Base-by-base conservation (phyloP, 371 early-diverging fungal species). In the Parasitella parasitica region DNA sequence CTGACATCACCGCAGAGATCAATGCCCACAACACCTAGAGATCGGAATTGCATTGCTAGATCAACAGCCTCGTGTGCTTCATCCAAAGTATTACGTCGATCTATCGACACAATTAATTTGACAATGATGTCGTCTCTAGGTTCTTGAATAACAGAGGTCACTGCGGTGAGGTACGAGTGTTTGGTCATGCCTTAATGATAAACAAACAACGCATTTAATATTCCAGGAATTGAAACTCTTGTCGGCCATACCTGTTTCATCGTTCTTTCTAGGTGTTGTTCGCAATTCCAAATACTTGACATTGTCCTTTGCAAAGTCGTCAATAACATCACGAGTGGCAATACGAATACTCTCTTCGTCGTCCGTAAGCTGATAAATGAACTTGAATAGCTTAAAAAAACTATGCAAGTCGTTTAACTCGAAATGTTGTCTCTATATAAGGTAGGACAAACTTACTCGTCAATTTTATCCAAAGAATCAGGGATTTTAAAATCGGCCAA, bases 1-100 rank as follows among this genome's bases (percentile, higher is more conserved):
- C 60, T 63, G 9, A 78, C 80, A 67, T 89, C 83, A 22, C 88
- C 88, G 63, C 87, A 87, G 7, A 89, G 75, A 68, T 89, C 89
- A 20, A 89, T 75, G 5, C 85, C 89, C 0, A 89, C 85, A 1
- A 87, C 68, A 43, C 78, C 82, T 2, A 59, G 61, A 12, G 72
- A 60, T 16, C 73, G 64, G 60, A 75, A 81, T 13, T 63, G 43
- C 6, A 82, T 22, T 4, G 88, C 89, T 36, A 88, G 70, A 57
- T 81, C 76, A 9, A 88, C 81, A 1, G 73, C 77, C 26, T 85
- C 82, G 54, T 82, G 60, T 18, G 86, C 85, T 41, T 78, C 78
- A 32, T 86, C 82, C 3, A 81, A 53, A 0, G 72, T 76, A 34
- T 82, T 76, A 15, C 83, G 70, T 15, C 89, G 73, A 69, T 88